Base-by-base conservation (phyloP, 2,329 filamentous ascomycete genomes). In the Aspergillus tamarii region DNA sequence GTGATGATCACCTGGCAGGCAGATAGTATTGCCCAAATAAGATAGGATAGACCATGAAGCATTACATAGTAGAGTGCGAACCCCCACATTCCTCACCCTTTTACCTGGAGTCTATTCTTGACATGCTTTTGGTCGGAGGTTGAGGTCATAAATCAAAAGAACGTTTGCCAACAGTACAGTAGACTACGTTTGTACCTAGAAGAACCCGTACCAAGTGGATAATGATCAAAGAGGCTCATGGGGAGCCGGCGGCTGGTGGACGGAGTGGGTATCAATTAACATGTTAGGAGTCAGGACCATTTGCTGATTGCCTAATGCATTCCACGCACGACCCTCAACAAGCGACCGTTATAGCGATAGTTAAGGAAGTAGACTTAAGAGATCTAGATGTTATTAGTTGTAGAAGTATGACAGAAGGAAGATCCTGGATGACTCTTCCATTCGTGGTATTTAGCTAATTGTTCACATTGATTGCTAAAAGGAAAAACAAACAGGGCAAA, bases 51-150 rank as follows among this genome's bases (percentile, higher is more conserved):
- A 54, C 30, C 9, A 23, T 8, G 32, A 21, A 54, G 52, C 52
- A 36, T n/a, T 36, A 26, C 26, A 26, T 26, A 26, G 26, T 26
- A 11, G n/a, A 54, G 30, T 36, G n/a, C 19, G 11, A 28, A 54
- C 36, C 30, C 50, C 52, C 52, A 54, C 52, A 54, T 34, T 54
- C 52, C 52, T 23, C 52, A 54, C n/a, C 52, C 30, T 54, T 54
- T 54, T 23, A n/a, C 30, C 52, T 32, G 10, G 19, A 8, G 52
- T 5, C 30, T 36, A 4, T 32, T 54, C n/a, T 21, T 26, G 32
- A 36, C 16, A 19, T 12, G 12, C 4, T 34, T 12, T 41, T n/a
- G 32, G 19, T 36, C 32, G 30, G 52, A 54, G 14, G 30, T 23
- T 34, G 30, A 19, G 32, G 30, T 4, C 19, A n/a, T 54, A n/a